Percentiles rank a stretch among this genome's conserved stretches.
phyloP scores from a whole-genome alignment of 257 asterid genomes.

The Voacanga thouarsii region DNA sequence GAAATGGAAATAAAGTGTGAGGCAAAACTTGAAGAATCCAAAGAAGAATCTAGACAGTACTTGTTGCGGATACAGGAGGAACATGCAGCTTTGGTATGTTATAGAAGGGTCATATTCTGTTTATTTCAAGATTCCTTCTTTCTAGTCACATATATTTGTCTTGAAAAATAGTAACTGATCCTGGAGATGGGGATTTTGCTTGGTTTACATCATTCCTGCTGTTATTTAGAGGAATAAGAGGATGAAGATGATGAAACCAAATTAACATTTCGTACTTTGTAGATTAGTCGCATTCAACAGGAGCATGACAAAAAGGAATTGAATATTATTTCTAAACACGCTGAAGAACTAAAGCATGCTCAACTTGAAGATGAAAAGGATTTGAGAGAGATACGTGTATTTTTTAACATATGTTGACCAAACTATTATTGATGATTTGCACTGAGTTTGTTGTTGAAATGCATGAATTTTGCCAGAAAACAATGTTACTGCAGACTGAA shows the following conservation, averaged over 20 bases:
- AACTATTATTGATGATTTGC: constrained; percentile 12
- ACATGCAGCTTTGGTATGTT: constrained; percentile 73
- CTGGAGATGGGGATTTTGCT: background rate
- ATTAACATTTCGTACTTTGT: constrained; percentile 26
- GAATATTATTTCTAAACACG: constrained; percentile 56
- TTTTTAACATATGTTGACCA: background rate
- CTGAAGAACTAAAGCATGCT: constrained; percentile 61
- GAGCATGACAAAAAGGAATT: constrained; percentile 59
- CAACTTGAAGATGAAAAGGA: constrained; percentile 78
- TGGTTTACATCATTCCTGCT: background rate
- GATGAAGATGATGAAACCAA: constrained; percentile 18
- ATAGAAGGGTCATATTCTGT: background rate
- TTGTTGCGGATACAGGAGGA: constrained; percentile 69
- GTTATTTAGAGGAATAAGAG: constrained; percentile 1
- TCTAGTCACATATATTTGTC: background rate
- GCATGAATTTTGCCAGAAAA: constrained; percentile 48
- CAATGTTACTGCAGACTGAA: constrained; percentile 63
- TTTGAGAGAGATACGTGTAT: constrained; percentile 61
- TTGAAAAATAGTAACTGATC: background rate
- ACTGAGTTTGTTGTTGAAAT: background rate
- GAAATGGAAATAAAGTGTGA: constrained; percentile 61
- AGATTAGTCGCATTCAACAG: constrained; percentile 66
- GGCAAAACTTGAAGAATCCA: constrained; percentile 56
- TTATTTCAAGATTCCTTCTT: background rate
- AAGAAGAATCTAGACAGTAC: constrained; percentile 65